Evolutionary conservation across 306 rosid species (phyloP), one percentile per base, ranked within the genome.

Genomic region (Inga oerstediana): DNA sequence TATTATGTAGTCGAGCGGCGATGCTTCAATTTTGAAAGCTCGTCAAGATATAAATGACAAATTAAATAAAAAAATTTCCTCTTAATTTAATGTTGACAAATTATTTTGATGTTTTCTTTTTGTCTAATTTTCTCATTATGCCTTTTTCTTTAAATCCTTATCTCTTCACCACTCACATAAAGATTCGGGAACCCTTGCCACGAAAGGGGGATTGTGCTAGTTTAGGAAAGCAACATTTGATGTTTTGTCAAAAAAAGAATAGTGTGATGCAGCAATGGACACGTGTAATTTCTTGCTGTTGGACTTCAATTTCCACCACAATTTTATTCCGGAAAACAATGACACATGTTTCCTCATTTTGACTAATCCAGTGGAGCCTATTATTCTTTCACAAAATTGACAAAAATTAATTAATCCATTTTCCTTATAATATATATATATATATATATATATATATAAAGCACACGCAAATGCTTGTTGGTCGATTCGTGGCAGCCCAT

Each of bases 271-370:
- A 19, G 43, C 52, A 35, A 62, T 39, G 8, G 7, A 76, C 86
- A 71, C 80, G 51, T 27, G 0, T 81, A 58, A 19, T 17, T 17
- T n/a, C 12, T 19, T 2, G 19, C 5, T 8, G 16, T n/a, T n/a
- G 27, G 34, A 22, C 30, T 69, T 67, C 46, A 69, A 54, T 72
- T 76, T n/a, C 13, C 82, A 77, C 83, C 87, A 80, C 83, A 80
- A 19, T 10, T 83, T 76, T 79, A 32, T 66, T 65, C 16, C 17
- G 12, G 10, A 34, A 75, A 39, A 9, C 8, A 68, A 68, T 19
- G 41, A 35, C 11, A 16, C 19, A 19, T 24, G 30, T 70, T 27
- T 69, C 8, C 32, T 69, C 16, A 22, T 39, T 44, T 30, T 39
- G 49, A 69, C 49, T 69, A 19, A 19, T 69, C 24, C 27, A 19